A percentile compares a stretch with the other conserved stretches of the same genome.
Conservation (phyloP, 768 basidiomycete species). For the Pulveroboletus sp. region DNA sequence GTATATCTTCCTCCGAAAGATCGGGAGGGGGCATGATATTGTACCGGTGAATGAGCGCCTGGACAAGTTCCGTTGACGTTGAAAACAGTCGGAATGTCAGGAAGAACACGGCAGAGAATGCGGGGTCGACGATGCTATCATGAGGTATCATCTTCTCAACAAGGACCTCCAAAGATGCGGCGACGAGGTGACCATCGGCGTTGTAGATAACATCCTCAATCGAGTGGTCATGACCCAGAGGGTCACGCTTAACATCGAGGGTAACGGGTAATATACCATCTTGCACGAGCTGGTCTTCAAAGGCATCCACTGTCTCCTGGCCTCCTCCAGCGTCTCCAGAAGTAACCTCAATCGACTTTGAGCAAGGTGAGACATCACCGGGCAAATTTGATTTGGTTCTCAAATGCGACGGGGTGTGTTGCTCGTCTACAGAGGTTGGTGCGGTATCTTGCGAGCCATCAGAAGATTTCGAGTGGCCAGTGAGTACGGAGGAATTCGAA, state of each 20-base stretch:
- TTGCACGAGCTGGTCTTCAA: slow-evolving; percentile 56
- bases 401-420: slow-evolving; percentile 31
- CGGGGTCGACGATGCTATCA: slow-evolving; percentile 83
- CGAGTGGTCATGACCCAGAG: slow-evolving; percentile 71
- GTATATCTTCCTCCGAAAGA: slow-evolving; percentile 56
- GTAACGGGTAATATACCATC: slow-evolving; percentile 53
- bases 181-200: slow-evolving; percentile 84
- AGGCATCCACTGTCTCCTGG: slow-evolving; percentile 28
- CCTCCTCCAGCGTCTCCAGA: slow-evolving; percentile 49
- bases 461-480: slow-evolving; percentile 45
- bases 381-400: slow-evolving; percentile 25
- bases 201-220: slow-evolving; percentile 88
- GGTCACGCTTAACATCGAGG: slow-evolving; percentile 35
- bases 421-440: slow-evolving; percentile 49
- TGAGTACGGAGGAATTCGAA: slow-evolving; percentile 48
- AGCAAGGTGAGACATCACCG: slow-evolving; percentile 29
- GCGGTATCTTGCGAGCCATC: slow-evolving; percentile 46
- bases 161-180: slow-evolving; percentile 83
- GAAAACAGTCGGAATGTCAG: slow-evolving; percentile 93
- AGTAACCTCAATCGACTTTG: slow-evolving; percentile 41
- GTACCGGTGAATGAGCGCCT: slow-evolving; percentile 78
- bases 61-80: slow-evolving; percentile 71
- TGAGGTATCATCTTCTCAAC: slow-evolving; percentile 99
- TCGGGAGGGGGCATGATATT: slow-evolving; percentile 67
- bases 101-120: slow-evolving; percentile 89